Conservation (phyloP, 2,329 filamentous ascomycete genomes). For the Gliomastix tumulicola region DNA sequence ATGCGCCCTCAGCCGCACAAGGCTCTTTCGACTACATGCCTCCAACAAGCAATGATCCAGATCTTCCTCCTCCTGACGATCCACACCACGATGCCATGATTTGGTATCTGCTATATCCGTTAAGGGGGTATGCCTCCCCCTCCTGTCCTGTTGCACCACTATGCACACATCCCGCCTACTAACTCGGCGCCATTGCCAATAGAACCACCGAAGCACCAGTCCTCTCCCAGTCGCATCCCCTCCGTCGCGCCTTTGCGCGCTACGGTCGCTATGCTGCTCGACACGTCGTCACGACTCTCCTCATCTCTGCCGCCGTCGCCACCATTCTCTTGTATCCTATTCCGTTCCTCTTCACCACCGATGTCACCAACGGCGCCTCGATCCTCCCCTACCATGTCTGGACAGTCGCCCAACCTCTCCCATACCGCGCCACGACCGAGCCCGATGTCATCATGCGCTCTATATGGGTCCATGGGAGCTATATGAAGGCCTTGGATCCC, state of each 20-base stretch:
- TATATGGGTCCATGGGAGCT: slow-evolving; percentile 74
- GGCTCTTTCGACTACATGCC: slow-evolving; percentile 2
- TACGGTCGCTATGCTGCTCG: slow-evolving; percentile 65
- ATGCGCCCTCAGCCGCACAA: background rate
- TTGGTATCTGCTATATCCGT: slow-evolving; percentile 71
- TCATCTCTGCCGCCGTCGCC: slow-evolving; percentile 66
- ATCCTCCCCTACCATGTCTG: slow-evolving; percentile 74
- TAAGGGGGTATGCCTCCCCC: slow-evolving; percentile 58
- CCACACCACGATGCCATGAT: slow-evolving; percentile 56
- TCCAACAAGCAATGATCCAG: too few species aligned
- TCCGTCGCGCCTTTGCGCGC: slow-evolving; percentile 57
- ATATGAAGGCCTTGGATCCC: slow-evolving; percentile 67
- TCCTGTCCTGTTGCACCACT: slow-evolving; percentile 5
- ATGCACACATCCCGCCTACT: too few species aligned
- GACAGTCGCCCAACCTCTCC: slow-evolving; percentile 64
- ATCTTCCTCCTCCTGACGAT: too few species aligned
- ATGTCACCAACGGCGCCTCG: slow-evolving; percentile 63
- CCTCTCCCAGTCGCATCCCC: slow-evolving; percentile 56
- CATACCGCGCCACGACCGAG: slow-evolving; percentile 38
- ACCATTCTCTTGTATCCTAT: slow-evolving; percentile 68
- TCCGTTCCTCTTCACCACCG: slow-evolving; percentile 66
- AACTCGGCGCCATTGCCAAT: too few species aligned
- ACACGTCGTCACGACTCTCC: slow-evolving; percentile 67
- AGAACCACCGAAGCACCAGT: slow-evolving; percentile 70
- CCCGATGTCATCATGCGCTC: slow-evolving; percentile 77